Evolutionary conservation across 2,329 filamentous ascomycete genomes (phyloP).

Genomic region (Calonectria pteridis): DNA sequence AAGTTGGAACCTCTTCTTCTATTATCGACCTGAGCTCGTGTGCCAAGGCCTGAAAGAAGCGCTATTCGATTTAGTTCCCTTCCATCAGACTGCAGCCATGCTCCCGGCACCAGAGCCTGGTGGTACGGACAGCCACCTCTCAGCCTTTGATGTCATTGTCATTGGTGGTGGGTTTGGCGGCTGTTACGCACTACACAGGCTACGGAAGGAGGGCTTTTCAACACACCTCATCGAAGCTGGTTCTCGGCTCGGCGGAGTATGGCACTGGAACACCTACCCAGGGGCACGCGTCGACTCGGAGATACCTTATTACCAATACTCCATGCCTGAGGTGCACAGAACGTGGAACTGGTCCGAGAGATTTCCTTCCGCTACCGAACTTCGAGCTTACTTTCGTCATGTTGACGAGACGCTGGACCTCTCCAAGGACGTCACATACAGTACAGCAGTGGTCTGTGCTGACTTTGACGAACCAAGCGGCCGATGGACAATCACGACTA

Average conservation of each 20-base stretch:
- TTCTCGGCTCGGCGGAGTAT: conserved; percentile 26
- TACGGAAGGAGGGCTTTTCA: conserved; percentile 20
- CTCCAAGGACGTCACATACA: conserved; percentile 52
- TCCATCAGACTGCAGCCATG: not conserved
- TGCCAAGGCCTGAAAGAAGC: not conserved
- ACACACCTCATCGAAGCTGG: conserved; percentile 25
- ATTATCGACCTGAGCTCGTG: too few species aligned
- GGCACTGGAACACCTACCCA: conserved; percentile 30
- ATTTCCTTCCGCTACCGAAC: conserved; percentile 15
- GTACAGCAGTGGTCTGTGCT: conserved; percentile 38
- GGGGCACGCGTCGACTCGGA: conserved; percentile 31
- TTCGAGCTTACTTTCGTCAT: conserved; percentile 17
- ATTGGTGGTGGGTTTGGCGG: conserved; percentile 26
- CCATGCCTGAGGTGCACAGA: conserved; percentile 20
- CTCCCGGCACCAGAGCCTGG: too few species aligned
- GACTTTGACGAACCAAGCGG: conserved; percentile 31
- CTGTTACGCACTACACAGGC: conserved; percentile 12
- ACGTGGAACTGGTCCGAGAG: conserved; percentile 24
- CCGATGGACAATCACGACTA: conserved; percentile 59
- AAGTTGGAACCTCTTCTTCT: rapidly evolving
- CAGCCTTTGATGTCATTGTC: conserved; percentile 15
- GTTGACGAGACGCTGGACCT: conserved; percentile 23
- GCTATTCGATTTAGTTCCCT: not conserved
- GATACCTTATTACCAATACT: conserved; percentile 27
- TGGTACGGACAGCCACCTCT: not conserved